phyloP scores from a whole-genome alignment of 257 asterid genomes.

The Paulownia fortunei region DNA sequence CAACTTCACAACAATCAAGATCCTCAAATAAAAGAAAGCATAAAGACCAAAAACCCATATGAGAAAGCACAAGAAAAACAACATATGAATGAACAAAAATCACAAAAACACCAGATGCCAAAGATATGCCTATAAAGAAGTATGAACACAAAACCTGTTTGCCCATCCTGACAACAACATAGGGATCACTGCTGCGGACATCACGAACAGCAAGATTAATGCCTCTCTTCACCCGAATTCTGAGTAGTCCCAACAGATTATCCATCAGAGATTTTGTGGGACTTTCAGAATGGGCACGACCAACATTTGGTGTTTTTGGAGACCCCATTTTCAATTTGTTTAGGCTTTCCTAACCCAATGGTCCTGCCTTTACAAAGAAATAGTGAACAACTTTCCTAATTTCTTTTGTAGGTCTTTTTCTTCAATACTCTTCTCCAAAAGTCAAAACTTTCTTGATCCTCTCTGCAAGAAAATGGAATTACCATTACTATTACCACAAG shows the following conservation, averaged over 20 bases:
- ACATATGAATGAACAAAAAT: too few species aligned
- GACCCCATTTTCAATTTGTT: neutral
- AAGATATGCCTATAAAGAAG: too few species aligned
- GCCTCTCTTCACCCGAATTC: constrained; percentile 72
- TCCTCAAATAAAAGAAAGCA: too few species aligned
- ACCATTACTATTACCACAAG: too few species aligned
- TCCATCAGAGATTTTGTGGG: neutral
- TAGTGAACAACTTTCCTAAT: neutral
- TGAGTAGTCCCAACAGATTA: constrained; percentile 57
- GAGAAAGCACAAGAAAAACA: too few species aligned
- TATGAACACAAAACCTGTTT: too few species aligned
- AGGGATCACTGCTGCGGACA: constrained; percentile 84
- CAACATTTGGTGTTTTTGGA: neutral
- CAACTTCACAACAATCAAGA: too few species aligned
- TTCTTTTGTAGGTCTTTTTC: neutral
- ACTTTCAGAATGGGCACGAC: neutral
- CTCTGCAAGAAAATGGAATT: neutral
- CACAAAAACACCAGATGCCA: too few species aligned
- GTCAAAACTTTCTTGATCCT: neutral
- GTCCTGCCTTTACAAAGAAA: neutral
- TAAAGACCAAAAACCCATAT: too few species aligned
- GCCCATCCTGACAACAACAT: constrained; percentile 64
- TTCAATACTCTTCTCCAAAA: neutral
- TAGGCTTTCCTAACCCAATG: neutral
- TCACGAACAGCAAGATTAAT: constrained; percentile 91